A percentile compares a stretch with the other conserved stretches of the same genome.
These are phyloP conservation scores for Ilyonectria mors-panacis DNA, from an alignment of 2,329 filamentous ascomycete genomes.

Conservation along the genomic window DNA sequence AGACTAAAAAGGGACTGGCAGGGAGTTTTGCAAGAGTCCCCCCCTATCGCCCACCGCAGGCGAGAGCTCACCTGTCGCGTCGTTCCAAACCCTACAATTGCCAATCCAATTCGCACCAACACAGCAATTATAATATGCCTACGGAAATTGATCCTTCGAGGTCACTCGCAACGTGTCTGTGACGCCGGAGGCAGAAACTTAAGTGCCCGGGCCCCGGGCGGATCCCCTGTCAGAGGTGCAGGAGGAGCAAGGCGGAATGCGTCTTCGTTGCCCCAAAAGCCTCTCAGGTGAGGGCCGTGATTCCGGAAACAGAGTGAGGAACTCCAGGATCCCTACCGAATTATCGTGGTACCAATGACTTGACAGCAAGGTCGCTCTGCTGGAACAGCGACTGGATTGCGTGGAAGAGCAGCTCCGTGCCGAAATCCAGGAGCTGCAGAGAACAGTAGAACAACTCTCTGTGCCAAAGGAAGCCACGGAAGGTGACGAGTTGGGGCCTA, in stretches of 20 bases:
- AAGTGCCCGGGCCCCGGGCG: constrained; percentile 6
- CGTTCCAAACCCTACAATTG: no score
- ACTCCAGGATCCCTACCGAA: background rate
- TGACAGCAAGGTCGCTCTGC: background rate
- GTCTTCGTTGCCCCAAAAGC: background rate
- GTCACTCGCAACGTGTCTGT: constrained; percentile 1
- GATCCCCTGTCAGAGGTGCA: background rate
- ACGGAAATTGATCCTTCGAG: background rate
- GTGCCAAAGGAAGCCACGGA: background rate
- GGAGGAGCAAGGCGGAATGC: background rate
- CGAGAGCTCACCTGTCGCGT: no score
- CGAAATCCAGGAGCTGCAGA: background rate
- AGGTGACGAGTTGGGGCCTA: background rate
- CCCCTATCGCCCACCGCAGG: no score
- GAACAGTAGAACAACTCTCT: background rate
- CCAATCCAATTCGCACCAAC: no score
- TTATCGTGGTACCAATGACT: background rate
- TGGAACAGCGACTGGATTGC: background rate
- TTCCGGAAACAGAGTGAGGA: background rate
- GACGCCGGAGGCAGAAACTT: constrained; percentile 1
- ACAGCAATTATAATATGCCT: background rate
- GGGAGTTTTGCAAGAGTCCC: background rate
- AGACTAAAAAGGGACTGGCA: background rate
- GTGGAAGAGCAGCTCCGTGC: background rate
- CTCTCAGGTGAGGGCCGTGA: no score